Base-by-base conservation (phyloP, 2,329 filamentous ascomycete species). In the Colletotrichum scovillei region DNA sequence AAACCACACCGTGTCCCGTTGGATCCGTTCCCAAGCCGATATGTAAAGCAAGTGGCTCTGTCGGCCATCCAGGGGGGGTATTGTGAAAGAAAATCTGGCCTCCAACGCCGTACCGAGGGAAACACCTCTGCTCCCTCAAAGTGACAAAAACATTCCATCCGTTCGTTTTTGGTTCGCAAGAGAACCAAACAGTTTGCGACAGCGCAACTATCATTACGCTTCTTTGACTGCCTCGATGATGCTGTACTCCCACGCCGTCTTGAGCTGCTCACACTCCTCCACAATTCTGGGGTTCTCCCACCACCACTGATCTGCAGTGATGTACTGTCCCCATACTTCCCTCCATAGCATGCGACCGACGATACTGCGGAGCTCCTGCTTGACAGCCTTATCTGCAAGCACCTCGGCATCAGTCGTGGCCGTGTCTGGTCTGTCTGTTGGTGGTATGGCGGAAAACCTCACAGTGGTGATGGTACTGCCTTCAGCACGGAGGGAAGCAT, bases 331-430 rank as follows among this genome's bases (percentile, higher is more conserved):
- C 90, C 90, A 92, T 14, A 90, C 85, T 76, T 91, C 87, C 76
- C 86, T 85, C 90, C 90, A 92, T 22, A 92, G 81, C 83, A 89
- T 86, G 46, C 89, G 85, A 0, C 89, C 89, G 1, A 89, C 83
- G 2, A 87, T 79, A 69, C 84, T 88, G 69, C 86, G 86, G 4
- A 92, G 82, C 76, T 90, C 85, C 1, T 80, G 83, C 74, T 85
- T 84, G 1, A 80, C 76, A 63, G 83, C 80, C 30, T 78, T 78
- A 9, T 82, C 81, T 4, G 79, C 76, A 9, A 69, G 60, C 12
- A 72, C 72, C n/a, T 78, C 76, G 5, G 71, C 60, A 28, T 73
- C 70, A 11, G 56, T 49, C 24, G 73, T 73, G 9, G 76, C 77
- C 0, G 75, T 76, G 11, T 81, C 79, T 5, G 69, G 71, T 16